Conservation (phyloP, 176 grass and related monocot species). For the Aegilops longissima region DNA sequence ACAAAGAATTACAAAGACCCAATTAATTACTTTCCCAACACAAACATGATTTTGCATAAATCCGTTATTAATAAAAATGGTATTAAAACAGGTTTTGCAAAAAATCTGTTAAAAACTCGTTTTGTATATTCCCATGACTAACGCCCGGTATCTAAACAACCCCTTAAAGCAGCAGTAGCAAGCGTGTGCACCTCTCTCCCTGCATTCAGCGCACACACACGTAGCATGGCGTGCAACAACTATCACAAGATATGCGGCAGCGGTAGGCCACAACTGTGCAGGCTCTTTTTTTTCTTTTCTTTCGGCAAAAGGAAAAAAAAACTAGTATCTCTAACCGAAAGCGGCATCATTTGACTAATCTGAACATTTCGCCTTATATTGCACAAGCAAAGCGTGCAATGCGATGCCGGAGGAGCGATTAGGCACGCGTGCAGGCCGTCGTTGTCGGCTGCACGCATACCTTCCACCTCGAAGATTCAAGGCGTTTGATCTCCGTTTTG, state of each 20-base stretch:
- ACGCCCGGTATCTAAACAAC: too few relatives aligned
- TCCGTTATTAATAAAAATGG: too few relatives aligned
- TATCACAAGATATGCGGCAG: background rate
- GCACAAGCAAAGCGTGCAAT: conserved; percentile 3
- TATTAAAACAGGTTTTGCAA: too few relatives aligned
- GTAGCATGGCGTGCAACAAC: background rate
- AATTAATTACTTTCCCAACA: too few relatives aligned
- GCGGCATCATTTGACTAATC: background rate
- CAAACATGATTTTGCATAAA: too few relatives aligned
- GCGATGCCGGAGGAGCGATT: background rate
- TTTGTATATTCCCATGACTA: too few relatives aligned
- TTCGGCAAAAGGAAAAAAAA: too few relatives aligned
- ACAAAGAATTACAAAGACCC: too few relatives aligned
- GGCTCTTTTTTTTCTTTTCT: too few relatives aligned
- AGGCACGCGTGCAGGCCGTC: background rate
- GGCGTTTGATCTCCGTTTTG: background rate
- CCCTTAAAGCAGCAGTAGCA: background rate
- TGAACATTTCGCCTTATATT: background rate
- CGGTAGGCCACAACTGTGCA: background rate
- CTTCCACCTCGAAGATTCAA: background rate
- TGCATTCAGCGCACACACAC: background rate
- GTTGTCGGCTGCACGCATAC: background rate
- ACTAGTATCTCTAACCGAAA: background rate
- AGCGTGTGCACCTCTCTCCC: background rate
- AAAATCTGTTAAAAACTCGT: too few relatives aligned